phyloP scores from a whole-genome alignment of 192 early-diverging fungal genomes.

The Dissophora globulifera region DNA sequence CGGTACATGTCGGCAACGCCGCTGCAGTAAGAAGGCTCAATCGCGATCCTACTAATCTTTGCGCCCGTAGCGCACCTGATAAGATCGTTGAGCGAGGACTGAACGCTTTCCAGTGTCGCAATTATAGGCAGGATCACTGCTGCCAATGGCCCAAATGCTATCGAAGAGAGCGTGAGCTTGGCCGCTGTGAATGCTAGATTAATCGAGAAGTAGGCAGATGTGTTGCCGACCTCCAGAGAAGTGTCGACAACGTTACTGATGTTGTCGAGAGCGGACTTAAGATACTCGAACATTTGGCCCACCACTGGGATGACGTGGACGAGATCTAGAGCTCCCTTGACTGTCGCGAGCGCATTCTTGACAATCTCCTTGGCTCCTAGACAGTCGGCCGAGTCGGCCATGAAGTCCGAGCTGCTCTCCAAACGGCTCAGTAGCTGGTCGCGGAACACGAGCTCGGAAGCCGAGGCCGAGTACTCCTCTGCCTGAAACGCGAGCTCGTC shows the following conservation, averaged over 20 bases:
- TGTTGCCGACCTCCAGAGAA: background rate
- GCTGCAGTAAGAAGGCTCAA: conserved; percentile 8
- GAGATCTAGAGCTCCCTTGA: background rate
- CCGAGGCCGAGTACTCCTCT: background rate
- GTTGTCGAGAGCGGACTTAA: background rate
- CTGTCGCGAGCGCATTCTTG: background rate
- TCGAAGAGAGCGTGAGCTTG: background rate
- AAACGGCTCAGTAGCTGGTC: conserved; percentile 6
- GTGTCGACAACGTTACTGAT: background rate
- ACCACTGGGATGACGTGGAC: background rate
- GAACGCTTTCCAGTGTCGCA: background rate
- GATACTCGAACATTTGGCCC: background rate
- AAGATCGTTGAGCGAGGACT: background rate
- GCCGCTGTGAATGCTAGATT: background rate
- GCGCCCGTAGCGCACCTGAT: background rate
- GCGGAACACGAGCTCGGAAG: conserved; percentile 24
- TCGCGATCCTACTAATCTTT: background rate
- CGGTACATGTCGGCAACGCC: conserved; percentile 29
- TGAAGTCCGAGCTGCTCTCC: background rate
- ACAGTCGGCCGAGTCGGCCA: background rate
- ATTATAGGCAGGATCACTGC: background rate
- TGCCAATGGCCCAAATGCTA: background rate
- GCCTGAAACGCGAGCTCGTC: background rate
- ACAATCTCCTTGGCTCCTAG: background rate
- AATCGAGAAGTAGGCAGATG: background rate